Evolutionary conservation across 805 yeast genomes (phyloP).

Genomic region (Saccharomyces kudriavzevii): DNA sequence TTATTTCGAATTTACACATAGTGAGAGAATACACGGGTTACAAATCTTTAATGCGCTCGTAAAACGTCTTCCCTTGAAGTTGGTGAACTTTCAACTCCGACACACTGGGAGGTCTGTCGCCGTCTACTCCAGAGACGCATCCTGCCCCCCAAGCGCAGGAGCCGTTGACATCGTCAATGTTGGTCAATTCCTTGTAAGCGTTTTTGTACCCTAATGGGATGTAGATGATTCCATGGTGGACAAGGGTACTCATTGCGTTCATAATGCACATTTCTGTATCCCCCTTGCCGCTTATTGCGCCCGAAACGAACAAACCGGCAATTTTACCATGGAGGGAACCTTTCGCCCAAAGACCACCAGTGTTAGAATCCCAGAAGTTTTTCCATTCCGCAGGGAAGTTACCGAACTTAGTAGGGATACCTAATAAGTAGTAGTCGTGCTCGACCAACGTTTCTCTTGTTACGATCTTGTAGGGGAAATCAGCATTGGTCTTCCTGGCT

Average conservation of each 20-base stretch:
- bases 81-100: constrained; percentile 56
- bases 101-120: constrained; percentile 58
- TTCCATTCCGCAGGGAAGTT: constrained; percentile 70
- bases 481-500: constrained; percentile 33
- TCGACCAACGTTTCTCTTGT: constrained; percentile 46
- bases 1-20: not conserved
- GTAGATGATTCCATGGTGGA: constrained; percentile 74
- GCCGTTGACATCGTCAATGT: constrained; percentile 63
- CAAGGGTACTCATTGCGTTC: constrained; percentile 54
- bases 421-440: constrained; percentile 78
- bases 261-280: constrained; percentile 71
- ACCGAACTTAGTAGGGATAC: constrained; percentile 83
- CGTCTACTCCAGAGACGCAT: constrained; percentile 66
- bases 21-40: constrained; percentile 2
- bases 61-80: constrained; percentile 62
- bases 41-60: constrained; percentile 34
- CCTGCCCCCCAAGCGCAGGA: constrained; percentile 87
- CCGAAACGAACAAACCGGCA: constrained; percentile 65
- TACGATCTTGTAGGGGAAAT: constrained; percentile 44
- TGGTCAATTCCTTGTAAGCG: constrained; percentile 45
- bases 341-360: constrained; percentile 72
- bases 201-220: constrained; percentile 71
- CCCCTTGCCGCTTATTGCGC: constrained; percentile 37
- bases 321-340: constrained; percentile 70
- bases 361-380: constrained; percentile 60